Base-by-base conservation (phyloP, 306 rosid species). In the Medicago arabica region DNA sequence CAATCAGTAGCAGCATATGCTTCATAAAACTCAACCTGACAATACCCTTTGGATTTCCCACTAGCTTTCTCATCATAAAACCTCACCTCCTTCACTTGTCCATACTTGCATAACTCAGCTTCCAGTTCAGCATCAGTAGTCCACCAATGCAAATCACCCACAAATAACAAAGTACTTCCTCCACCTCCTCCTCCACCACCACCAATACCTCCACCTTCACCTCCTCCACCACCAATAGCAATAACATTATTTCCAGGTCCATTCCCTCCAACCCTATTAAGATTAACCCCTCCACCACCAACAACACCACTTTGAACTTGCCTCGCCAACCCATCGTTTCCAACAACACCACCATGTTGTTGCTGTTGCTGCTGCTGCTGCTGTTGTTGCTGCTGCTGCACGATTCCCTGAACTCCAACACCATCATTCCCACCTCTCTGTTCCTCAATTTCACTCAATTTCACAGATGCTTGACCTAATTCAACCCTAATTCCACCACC, bases 61-160 rank as follows among this genome's bases (percentile, higher is more conserved):
- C 99, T 96, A 0, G 99, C 99, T 81, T 90, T 96, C 93, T 96
- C 99, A n/a, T 96, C 99, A 0, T 69, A 92, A 84, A 96, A 96
- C 87, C 88, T 96, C 51, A 96, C 90, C 87, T 96, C 99, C 88
- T 90, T 96, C 71, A 96, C 94, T 7, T 83, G 75, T 46, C 99
- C 99, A 72, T 92, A 96, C 86, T 89, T 90, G 38, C 90, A 88
- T 28, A 96, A 87, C 71, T 88, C 99, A 5, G 75, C 81, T 78
- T 96, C 99, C 25, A 96, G 84, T 80, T 96, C 99, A 7, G 93
- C 87, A 88, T 92, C 99, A 0, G 98, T 96, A 9, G 97, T 96
- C 99, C 99, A 96, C 99, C 99, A 96, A 74, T 96, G 98, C 82
- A 96, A 83, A 79, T 96, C 99, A 44, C 99, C 99, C 60, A 95